Evolutionary conservation across 345 rosid species (phyloP).

Genomic region (Brassica juncea): DNA sequence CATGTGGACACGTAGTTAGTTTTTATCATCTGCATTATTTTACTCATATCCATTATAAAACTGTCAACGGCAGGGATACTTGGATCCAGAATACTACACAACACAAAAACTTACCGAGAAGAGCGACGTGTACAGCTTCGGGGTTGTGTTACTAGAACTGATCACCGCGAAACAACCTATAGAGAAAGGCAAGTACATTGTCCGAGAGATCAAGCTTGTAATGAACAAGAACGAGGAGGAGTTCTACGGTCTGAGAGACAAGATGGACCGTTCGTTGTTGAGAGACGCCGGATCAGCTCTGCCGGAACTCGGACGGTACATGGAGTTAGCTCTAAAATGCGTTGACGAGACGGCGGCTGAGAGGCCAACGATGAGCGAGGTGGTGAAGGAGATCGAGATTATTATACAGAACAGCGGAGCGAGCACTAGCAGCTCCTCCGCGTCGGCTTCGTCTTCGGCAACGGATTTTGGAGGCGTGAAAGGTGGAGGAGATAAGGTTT

Average conservation of each 20-base stretch:
- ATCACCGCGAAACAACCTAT: slow-evolving; percentile 82
- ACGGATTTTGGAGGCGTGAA: slow-evolving; percentile 65
- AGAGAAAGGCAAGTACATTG: slow-evolving; percentile 86
- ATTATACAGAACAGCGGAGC: slow-evolving; percentile 71
- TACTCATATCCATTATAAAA: background rate
- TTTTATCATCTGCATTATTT: background rate
- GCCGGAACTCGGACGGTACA: slow-evolving; percentile 56
- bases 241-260: slow-evolving; percentile 63
- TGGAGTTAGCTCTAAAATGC: slow-evolving; percentile 81
- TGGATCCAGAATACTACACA: slow-evolving; percentile 98
- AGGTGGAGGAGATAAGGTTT: slow-evolving; percentile 45
- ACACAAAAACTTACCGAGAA: slow-evolving; percentile 91
- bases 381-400: slow-evolving; percentile 73
- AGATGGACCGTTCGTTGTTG: slow-evolving; percentile 64
- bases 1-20: no score
- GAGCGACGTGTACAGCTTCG: slow-evolving; percentile 94
- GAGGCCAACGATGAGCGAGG: slow-evolving; percentile 88
- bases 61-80: slow-evolving; percentile 66
- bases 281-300: slow-evolving; percentile 46
- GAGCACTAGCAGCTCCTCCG: slow-evolving; percentile 66
- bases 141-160: slow-evolving; percentile 88
- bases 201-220: slow-evolving; percentile 62
- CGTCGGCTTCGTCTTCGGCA: slow-evolving; percentile 81
- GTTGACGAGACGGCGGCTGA: slow-evolving; percentile 82
- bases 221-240: slow-evolving; percentile 63